Evolutionary conservation across 108 stramenopile species (phyloP).

Genomic region (Skeletonema marinoi): DNA sequence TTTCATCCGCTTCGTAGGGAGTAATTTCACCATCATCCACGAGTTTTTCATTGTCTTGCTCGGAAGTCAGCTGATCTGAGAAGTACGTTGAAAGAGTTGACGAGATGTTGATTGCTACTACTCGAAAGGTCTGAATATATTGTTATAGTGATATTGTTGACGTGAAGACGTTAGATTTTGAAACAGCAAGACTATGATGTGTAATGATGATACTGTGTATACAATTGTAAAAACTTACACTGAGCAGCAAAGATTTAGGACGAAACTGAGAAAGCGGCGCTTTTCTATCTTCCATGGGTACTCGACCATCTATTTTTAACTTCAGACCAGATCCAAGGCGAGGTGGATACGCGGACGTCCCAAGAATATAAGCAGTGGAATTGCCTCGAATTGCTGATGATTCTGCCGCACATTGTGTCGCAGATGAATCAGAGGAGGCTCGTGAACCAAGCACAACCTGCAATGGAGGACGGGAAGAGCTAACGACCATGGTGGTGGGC

Average conservation of each 20-base stretch:
- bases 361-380: slow-evolving; percentile 26
- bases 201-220: not conserved
- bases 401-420: not conserved
- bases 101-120: slow-evolving; percentile 38
- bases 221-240: slow-evolving; percentile 25
- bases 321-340: slow-evolving; percentile 3
- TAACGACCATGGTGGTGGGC: not conserved
- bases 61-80: slow-evolving; percentile 44
- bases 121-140: slow-evolving; percentile 29
- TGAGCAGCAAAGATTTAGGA: slow-evolving; percentile 32
- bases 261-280: slow-evolving; percentile 35
- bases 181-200: not conserved
- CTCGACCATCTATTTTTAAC: slow-evolving; percentile 47
- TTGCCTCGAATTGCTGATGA: not conserved
- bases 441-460: slow-evolving; percentile 31
- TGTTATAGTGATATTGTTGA: not conserved
- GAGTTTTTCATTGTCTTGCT: slow-evolving; percentile 37
- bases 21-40: slow-evolving; percentile 48
- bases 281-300: slow-evolving; percentile 51
- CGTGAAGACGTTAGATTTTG: not conserved
- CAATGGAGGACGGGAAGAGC: slow-evolving; percentile 12
- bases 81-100: slow-evolving; percentile 43
- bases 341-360: slow-evolving; percentile 32
- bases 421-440: not conserved
- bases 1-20: slow-evolving; percentile 35